Evolutionary conservation across 1,284 basidiomycete genomes (phyloP).

Genomic region (Exobasidium rhododendri): DNA sequence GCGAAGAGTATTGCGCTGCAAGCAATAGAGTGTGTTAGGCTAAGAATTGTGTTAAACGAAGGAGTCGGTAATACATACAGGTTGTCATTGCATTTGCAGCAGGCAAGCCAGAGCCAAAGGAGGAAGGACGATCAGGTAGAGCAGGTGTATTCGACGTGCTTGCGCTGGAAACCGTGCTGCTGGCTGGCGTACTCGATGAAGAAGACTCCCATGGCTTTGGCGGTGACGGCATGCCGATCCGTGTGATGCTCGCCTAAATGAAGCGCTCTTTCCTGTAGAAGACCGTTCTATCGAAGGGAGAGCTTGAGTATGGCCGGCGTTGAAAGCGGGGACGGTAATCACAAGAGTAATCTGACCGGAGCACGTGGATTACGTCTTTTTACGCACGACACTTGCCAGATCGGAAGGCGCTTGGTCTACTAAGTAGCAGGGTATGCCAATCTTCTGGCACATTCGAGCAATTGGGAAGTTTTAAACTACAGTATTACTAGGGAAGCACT

Average conservation of each 20-base stretch:
- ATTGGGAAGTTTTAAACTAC: too few species aligned
- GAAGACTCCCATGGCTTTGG: conserved; percentile 52
- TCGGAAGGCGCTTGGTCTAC: too few species aligned
- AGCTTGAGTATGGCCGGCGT: background rate
- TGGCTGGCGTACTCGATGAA: conserved; percentile 18
- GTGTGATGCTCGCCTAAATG: too few species aligned
- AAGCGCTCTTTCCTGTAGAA: too few species aligned
- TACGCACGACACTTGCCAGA: too few species aligned
- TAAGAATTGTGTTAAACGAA: conserved; percentile 15
- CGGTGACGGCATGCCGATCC: conserved; percentile 44
- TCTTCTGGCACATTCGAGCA: too few species aligned
- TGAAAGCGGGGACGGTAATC: too few species aligned
- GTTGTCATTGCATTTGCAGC: conserved; percentile 4
- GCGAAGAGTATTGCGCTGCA: conserved; percentile 31
- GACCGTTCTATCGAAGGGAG: background rate
- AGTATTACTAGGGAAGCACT: too few species aligned
- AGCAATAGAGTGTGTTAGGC: conserved; percentile 20
- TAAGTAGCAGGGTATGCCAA: too few species aligned
- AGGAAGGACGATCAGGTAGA: conserved; percentile 48
- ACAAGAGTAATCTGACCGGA: too few species aligned
- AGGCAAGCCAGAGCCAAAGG: conserved; percentile 19
- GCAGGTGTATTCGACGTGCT: conserved; percentile 26
- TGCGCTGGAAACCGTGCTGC: conserved; percentile 21
- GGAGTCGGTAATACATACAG: too few species aligned
- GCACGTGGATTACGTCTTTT: too few species aligned